Conservation (phyloP, 257 asterid species). For the Thymus quinquecostatus region DNA sequence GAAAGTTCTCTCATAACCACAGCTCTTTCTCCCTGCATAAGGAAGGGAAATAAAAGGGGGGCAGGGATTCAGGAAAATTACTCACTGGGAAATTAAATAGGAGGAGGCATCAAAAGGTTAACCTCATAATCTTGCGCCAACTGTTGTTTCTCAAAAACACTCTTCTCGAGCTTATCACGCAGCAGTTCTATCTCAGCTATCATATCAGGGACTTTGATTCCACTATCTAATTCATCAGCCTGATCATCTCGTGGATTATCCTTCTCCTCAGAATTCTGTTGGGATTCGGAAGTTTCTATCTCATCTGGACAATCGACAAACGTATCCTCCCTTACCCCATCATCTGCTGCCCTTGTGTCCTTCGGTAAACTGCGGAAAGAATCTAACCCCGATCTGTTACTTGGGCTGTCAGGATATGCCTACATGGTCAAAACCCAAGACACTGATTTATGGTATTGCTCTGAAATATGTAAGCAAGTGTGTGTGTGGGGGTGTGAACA, state of each 20-base stretch:
- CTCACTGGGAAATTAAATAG: slow-evolving; percentile 24
- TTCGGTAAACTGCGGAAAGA: slow-evolving; percentile 39
- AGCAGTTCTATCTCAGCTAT: slow-evolving; percentile 62
- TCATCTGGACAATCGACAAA: slow-evolving; percentile 98
- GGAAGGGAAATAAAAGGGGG: slow-evolving; percentile 10
- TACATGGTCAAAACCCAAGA: slow-evolving; percentile 38
- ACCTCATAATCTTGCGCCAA: slow-evolving; percentile 65
- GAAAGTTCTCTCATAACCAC: slow-evolving; percentile 52
- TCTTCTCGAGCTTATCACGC: slow-evolving; percentile 58
- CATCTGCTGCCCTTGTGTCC: slow-evolving; percentile 56
- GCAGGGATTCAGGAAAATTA: slow-evolving; percentile 24
- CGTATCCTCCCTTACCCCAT: slow-evolving; percentile 74
- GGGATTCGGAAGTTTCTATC: slow-evolving; percentile 74
- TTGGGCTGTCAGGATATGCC: slow-evolving; percentile 39
- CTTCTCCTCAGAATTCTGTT: slow-evolving; percentile 55
- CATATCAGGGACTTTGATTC: slow-evolving; percentile 46
- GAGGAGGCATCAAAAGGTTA: slow-evolving; percentile 34
- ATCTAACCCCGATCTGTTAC: slow-evolving; percentile 33
- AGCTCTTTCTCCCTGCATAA: slow-evolving; percentile 71
- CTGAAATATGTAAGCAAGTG: neutral
- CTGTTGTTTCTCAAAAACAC: slow-evolving; percentile 57
- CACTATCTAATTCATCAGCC: slow-evolving; percentile 52
- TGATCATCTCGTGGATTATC: slow-evolving; percentile 44
- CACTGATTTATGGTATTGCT: slow-evolving; percentile 25
- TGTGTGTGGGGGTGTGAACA: neutral